Percentiles rank a stretch among this genome's conserved stretches.
Evolutionary conservation across 768 basidiomycete genomes (phyloP).

Genomic region (Hypholoma fasciculare): DNA sequence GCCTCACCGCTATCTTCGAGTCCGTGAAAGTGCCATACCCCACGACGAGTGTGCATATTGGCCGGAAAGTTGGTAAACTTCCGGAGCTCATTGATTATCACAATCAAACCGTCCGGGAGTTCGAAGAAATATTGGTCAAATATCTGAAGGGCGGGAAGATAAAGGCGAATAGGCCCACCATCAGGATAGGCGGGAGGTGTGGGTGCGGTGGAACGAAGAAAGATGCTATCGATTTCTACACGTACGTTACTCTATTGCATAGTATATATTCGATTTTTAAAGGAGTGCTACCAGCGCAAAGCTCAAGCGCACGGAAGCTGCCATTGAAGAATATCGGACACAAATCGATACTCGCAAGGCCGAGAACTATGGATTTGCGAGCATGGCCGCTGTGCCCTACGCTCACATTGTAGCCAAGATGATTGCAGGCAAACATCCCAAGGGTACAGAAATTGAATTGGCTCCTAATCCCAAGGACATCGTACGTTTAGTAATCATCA

Average conservation of each 20-base stretch:
- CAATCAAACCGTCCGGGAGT: slow-evolving; percentile 90
- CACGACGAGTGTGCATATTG: slow-evolving; percentile 88
- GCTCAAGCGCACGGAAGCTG: slow-evolving; percentile 66
- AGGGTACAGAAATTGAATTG: slow-evolving; percentile 67
- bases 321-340: slow-evolving; percentile 71
- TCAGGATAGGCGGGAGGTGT: slow-evolving; percentile 75
- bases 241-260: slow-evolving; percentile 47
- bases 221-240: slow-evolving; percentile 94
- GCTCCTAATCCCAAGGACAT: slow-evolving; percentile 92
- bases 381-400: slow-evolving; percentile 85
- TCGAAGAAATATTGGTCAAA: slow-evolving; percentile 85
- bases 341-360: slow-evolving; percentile 75
- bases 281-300: slow-evolving; percentile 36
- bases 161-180: slow-evolving; percentile 78
- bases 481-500: slow-evolving; percentile 41
- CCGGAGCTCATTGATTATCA: slow-evolving; percentile 91
- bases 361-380: slow-evolving; percentile 91
- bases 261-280: background rate
- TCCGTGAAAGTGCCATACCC: slow-evolving; percentile 81
- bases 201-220: slow-evolving; percentile 83
- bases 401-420: slow-evolving; percentile 83
- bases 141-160: slow-evolving; percentile 86
- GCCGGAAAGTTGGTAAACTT: slow-evolving; percentile 83
- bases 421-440: slow-evolving; percentile 66
- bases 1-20: slow-evolving; percentile 76